These are phyloP conservation scores for Petasospora fabianii DNA, from an alignment of 1,139 yeast genomes.

Conservation along the genomic window DNA sequence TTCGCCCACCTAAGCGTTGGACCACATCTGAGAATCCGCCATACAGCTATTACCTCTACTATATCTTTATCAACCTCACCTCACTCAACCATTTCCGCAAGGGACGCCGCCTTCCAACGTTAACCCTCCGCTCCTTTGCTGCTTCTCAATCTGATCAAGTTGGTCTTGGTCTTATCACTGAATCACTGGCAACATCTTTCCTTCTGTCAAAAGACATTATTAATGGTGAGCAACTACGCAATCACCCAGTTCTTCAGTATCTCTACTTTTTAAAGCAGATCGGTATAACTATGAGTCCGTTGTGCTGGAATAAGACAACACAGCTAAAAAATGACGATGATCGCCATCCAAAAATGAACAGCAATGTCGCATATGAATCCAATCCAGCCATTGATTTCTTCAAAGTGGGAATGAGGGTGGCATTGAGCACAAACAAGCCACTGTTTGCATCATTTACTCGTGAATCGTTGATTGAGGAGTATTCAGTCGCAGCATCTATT, in stretches of 20 bases:
- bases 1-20: conserved; percentile 21
- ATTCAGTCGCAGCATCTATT: conserved; percentile 25
- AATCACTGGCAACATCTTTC: conserved; percentile 22
- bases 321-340: conserved; percentile 24
- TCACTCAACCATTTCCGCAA: conserved; percentile 22
- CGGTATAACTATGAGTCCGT: conserved; percentile 27
- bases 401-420: conserved; percentile 23
- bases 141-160: conserved; percentile 21
- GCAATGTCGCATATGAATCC: conserved; percentile 18
- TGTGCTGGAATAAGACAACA: conserved; percentile 27
- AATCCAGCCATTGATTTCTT: conserved; percentile 25
- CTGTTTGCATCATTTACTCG: conserved; percentile 24
- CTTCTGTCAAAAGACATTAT: conserved; percentile 22
- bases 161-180: conserved; percentile 26
- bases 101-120: conserved; percentile 15
- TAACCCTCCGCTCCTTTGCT: conserved; percentile 23
- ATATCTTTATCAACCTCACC: conserved; percentile 21
- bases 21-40: conserved; percentile 23
- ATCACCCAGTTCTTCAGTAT: conserved; percentile 25
- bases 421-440: conserved; percentile 25
- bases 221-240: conserved; percentile 23
- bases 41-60: conserved; percentile 26
- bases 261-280: conserved; percentile 26
- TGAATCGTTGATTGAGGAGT: conserved; percentile 27
- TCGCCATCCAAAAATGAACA: conserved; percentile 5